These are phyloP conservation scores for Xylona heveae DNA, from an alignment of 495 filamentous ascomycete species.

Conservation along the genomic window DNA sequence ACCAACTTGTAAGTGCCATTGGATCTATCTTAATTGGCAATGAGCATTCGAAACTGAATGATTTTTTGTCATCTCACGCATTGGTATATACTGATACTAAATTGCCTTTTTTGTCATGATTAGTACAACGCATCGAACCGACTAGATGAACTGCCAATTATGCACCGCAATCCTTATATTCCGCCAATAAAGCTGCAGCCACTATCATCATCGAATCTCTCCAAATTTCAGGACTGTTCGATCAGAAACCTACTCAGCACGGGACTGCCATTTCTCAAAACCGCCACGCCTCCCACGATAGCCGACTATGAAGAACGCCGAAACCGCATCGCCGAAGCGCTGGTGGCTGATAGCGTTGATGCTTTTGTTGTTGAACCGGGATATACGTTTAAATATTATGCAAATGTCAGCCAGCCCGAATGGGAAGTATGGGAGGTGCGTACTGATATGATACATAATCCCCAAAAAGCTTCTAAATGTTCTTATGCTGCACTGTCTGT, in stretches of 20 bases:
- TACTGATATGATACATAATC: too few species aligned
- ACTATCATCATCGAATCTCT: neutral
- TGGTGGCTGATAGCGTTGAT: slow-evolving; percentile 21
- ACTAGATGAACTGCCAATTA: too few species aligned
- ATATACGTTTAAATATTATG: slow-evolving; percentile 36
- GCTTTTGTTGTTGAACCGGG: slow-evolving; percentile 33
- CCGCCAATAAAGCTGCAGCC: neutral
- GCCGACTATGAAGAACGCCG: slow-evolving; percentile 23
- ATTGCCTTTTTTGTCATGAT: too few species aligned
- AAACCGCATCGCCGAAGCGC: slow-evolving; percentile 23
- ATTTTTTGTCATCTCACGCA: too few species aligned
- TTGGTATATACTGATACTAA: too few species aligned
- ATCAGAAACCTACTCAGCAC: slow-evolving; percentile 19
- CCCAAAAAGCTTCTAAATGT: too few species aligned
- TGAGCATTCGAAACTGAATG: too few species aligned
- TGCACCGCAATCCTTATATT: too few species aligned
- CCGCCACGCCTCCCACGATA: slow-evolving; percentile 17
- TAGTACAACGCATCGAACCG: too few species aligned
- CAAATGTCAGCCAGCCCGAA: slow-evolving; percentile 28
- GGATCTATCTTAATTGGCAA: too few species aligned
- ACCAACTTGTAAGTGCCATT: too few species aligned
- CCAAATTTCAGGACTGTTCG: slow-evolving; percentile 21
- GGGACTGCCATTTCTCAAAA: slow-evolving; percentile 23
- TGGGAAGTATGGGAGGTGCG: slow-evolving; percentile 41
- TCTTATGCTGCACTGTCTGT: too few species aligned